Base-by-base conservation (phyloP, 139 green algal species). In the Limnomonas spitsbergensis region DNA sequence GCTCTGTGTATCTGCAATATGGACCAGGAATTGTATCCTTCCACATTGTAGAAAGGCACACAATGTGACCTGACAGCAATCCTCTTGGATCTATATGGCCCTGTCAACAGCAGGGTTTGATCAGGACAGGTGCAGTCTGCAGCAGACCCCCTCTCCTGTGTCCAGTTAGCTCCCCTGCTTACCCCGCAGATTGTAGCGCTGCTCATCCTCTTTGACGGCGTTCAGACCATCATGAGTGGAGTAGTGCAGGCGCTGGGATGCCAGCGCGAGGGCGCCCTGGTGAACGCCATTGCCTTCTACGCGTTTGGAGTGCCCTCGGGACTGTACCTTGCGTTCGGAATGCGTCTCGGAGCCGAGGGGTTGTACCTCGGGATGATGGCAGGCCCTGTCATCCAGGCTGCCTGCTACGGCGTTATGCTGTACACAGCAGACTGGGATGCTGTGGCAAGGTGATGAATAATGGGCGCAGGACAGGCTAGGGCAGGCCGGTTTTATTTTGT, bases 321-420 rank as follows among this genome's bases (percentile, higher is more conserved):
- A 42, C 34, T 77, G 54, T 61, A 20, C 31, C 35, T 38, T 39
- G 40, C 38, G 4, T 80, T 76, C 34, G 61, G 66, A 1, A 32
- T 56, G 66, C 40, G 66, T 4, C 3, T 83, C 61, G 79, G 79
- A 6, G 66, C 79, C 7, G 32, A 83, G 73, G 79, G 79, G 20
- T 73, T 83, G 32, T 83, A 83, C 73, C 66, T 83, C 27, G 79
- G 79, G 34, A 83, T 83, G 73, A 61, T 73, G 24, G 79, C 35
- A 27, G 79, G 79, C 0, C 79, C 79, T 1, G 29, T 39, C 36
- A 83, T 83, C 6, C 79, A 83, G 52, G 72, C 66, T 38, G 35
- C 71, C 0, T 73, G 47, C 47, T 83, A 83, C 73, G 32, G 7
- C 2, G 7, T 35, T 34, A 76, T 83, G 2, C 73, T 83, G 79